Evolutionary conservation across 2,329 filamentous ascomycete species (phyloP).

Genomic region (Mycosphaerella sp.): DNA sequence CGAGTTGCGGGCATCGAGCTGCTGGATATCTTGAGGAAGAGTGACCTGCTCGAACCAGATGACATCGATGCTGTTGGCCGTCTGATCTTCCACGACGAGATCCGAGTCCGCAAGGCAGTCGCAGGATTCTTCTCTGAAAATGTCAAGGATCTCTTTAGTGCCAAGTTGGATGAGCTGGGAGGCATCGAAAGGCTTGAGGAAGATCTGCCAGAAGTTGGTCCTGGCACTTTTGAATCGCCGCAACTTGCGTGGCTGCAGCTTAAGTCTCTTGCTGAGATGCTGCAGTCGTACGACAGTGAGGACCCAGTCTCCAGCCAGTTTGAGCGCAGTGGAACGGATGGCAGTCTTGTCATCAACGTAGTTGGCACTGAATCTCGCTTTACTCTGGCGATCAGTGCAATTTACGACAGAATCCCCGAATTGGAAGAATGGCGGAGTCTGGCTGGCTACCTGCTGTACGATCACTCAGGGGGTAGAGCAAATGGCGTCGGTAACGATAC

Average conservation of each 20-base stretch:
- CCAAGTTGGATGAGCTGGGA: constrained; percentile 75
- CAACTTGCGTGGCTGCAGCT: constrained; percentile 82
- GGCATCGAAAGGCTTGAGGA: constrained; percentile 74
- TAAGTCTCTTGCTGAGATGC: constrained; percentile 80
- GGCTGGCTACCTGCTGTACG: constrained; percentile 84
- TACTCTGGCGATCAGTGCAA: constrained; percentile 73
- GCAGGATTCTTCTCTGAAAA: constrained; percentile 86
- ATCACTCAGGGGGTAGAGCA: constrained; percentile 61
- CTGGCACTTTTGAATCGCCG: constrained; percentile 54
- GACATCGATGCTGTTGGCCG: constrained; percentile 86
- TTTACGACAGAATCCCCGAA: constrained; percentile 76
- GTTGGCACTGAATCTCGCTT: constrained; percentile 71
- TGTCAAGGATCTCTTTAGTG: constrained; percentile 72
- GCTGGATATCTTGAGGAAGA: constrained; percentile 73
- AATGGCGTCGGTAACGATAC: constrained; percentile 53
- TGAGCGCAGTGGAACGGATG: constrained; percentile 37
- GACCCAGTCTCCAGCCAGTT: constrained; percentile 44
- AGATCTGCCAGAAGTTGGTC: constrained; percentile 65
- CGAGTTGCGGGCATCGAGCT: constrained; percentile 74
- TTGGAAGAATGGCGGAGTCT: constrained; percentile 82
- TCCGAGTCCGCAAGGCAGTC: constrained; percentile 78
- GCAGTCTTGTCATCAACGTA: constrained; percentile 51
- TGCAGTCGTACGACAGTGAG: constrained; percentile 70
- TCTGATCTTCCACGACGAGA: constrained; percentile 82
- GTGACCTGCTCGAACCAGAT: constrained; percentile 79